Base-by-base conservation (phyloP, 2,329 filamentous ascomycete genomes). In the Alternaria consortialis region DNA sequence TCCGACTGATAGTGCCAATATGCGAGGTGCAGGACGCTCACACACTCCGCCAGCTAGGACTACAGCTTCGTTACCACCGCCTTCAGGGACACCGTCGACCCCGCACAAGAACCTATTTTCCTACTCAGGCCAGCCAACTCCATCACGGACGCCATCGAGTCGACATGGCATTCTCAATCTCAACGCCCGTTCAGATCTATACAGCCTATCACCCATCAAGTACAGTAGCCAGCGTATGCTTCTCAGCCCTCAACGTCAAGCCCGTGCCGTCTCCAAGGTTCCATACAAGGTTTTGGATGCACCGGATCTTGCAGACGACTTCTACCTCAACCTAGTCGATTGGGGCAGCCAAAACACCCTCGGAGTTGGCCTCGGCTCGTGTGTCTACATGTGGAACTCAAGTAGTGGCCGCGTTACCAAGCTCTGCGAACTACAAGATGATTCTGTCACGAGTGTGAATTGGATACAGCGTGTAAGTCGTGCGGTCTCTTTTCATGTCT, bases 371-470 rank as follows among this genome's bases (percentile, higher is more conserved):
- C 82, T 99, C 27, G 94, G 94, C 17, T 92, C 91, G 17, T 96
- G 92, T 68, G 95, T 99, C 6, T 99, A 98, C 76, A 95, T 98
- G 88, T 99, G 95, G 95, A 97, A 97, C 77, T 95, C 94, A 5
- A 89, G 93, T 68, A 91, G 91, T 7, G 95, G 94, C 64, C 88
- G 91, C 66, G 95, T 99, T 2, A 97, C 93, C 62, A 97, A 96
- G 79, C 86, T 99, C 9, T 98, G 95, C 79, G 94, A 96, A 46
- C 83, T 98, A 12, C 90, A 92, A 66, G 94, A 97, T 71, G 95
- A 99, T 75, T 94, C 90, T 0, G 94, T 99, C 1, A 99, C 95
- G 3, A 97, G 94, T 71, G 95, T 99, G 11, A 96, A 91, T 58
- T 99, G 95, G 95, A 99, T 99, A 70, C 95, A 99, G 80, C 90